Conservation (phyloP, 2,329 filamentous ascomycete genomes). For the Colletotrichum chlorophyti region DNA sequence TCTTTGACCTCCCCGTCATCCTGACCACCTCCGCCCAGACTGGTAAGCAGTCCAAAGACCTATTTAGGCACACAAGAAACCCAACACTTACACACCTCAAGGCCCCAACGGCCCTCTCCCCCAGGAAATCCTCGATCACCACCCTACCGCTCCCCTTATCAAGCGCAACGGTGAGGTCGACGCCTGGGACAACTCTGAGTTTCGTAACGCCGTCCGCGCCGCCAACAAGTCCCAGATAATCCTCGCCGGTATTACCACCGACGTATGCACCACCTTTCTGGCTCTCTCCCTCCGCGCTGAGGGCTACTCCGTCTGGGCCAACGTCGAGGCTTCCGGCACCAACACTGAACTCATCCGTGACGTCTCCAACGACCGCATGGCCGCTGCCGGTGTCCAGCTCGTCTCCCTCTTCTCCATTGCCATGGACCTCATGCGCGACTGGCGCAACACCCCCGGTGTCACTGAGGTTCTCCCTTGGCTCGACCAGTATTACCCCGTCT, state of each 20-base stretch:
- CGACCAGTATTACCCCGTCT: constrained; percentile 69
- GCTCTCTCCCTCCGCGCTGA: constrained; percentile 74
- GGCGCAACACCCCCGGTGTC: constrained; percentile 62
- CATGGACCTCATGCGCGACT: constrained; percentile 75
- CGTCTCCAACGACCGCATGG: constrained; percentile 72
- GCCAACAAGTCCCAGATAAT: constrained; percentile 74
- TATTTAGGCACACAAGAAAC: too few species aligned
- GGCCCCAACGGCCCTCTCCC: constrained; percentile 77
- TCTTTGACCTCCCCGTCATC: constrained; percentile 73
- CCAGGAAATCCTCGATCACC: constrained; percentile 72
- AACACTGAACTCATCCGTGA: constrained; percentile 66
- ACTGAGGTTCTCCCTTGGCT: constrained; percentile 67
- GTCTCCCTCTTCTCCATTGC: constrained; percentile 69
- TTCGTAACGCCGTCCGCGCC: constrained; percentile 69
- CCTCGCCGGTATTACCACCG: constrained; percentile 74
- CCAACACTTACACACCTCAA: constrained; percentile 20
- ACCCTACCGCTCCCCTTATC: constrained; percentile 71
- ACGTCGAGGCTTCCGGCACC: constrained; percentile 75
- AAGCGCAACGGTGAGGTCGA: constrained; percentile 75
- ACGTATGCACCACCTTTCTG: constrained; percentile 78
- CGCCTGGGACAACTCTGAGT: constrained; percentile 77
- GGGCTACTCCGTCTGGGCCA: constrained; percentile 77
- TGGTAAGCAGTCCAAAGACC: too few species aligned
- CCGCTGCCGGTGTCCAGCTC: constrained; percentile 69
- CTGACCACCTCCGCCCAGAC: constrained; percentile 73